phyloP scores from a whole-genome alignment of 129 eudicot species.

The Chrysanthemum lavandulifolium region DNA sequence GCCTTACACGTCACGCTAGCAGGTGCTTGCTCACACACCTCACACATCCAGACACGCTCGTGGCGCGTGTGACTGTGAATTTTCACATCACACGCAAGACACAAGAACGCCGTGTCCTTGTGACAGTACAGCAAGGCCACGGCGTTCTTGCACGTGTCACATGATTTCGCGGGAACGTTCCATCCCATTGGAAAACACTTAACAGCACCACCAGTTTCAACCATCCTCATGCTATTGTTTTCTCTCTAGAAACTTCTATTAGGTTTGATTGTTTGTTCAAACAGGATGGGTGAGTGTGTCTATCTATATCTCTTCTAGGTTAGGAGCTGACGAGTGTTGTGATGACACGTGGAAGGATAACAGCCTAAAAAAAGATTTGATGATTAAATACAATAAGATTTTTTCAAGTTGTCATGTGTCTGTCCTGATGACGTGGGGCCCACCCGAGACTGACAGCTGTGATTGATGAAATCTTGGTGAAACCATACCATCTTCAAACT shows the following conservation, averaged over 20 bases:
- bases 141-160: slow-evolving; percentile 61
- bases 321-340: slow-evolving; percentile 39
- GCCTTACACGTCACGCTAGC: slow-evolving; percentile 84
- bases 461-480: slow-evolving; percentile 19
- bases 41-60: slow-evolving; percentile 91
- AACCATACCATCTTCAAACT: neutral
- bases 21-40: slow-evolving; percentile 83
- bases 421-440: slow-evolving; percentile 30
- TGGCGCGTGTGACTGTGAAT: slow-evolving; percentile 45
- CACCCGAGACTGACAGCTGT: slow-evolving; percentile 31
- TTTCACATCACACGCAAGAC: slow-evolving; percentile 63
- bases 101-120: slow-evolving; percentile 51
- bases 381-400: slow-evolving; percentile 28
- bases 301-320: slow-evolving; percentile 21
- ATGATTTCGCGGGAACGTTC: slow-evolving; percentile 50
- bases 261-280: neutral
- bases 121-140: slow-evolving; percentile 72
- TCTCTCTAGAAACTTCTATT: neutral
- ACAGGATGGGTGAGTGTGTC: slow-evolving; percentile 16
- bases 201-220: slow-evolving; percentile 15
- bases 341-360: slow-evolving; percentile 52
- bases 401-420: slow-evolving; percentile 37
- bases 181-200: slow-evolving; percentile 45
- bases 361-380: slow-evolving; percentile 58
- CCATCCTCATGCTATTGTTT: neutral